Conservation (phyloP, 148 eudicot genomes). For the Mesembryanthemum crystallinum region DNA sequence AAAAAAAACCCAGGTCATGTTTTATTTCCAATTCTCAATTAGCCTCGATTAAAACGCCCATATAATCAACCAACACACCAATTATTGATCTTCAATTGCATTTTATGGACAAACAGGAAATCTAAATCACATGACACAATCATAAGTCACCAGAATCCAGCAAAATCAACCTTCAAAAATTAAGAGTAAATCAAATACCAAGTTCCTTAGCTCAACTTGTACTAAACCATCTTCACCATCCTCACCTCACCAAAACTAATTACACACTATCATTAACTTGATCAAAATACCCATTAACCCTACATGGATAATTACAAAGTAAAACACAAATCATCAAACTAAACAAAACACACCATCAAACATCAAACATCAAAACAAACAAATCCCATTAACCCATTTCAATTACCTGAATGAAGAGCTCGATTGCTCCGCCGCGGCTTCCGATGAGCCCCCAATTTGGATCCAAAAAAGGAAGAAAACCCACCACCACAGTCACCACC, state of each 20-base stretch:
- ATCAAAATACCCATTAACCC: neutral
- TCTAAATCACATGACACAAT: neutral
- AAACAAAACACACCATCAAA: neutral
- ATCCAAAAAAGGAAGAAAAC: conserved; percentile 36
- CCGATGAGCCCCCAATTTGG: conserved; percentile 30
- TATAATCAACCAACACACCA: neutral
- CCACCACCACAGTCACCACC: conserved; percentile 31
- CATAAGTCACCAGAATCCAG: conserved; percentile 18
- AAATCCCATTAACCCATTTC: conserved; percentile 1
- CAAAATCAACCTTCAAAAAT: conserved; percentile 4
- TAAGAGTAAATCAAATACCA: neutral
- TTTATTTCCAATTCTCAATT: conserved; percentile 17
- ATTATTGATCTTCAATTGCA: conserved; percentile 14
- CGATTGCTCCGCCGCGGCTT: conserved; percentile 41
- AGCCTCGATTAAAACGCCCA: conserved; percentile 12
- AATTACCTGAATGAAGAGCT: conserved; percentile 39
- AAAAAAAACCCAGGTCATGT: conserved; percentile 5
- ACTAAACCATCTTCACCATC: too few relatives aligned
- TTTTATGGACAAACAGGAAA: neutral
- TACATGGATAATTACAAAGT: conserved; percentile 1
- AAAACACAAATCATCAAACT: conserved; percentile 5
- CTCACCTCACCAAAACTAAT: neutral
- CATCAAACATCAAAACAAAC: neutral
- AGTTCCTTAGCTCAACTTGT: neutral
- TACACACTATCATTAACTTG: neutral